Conservation (phyloP, 1,284 basidiomycete genomes). For the Malassezia pachydermatis region DNA sequence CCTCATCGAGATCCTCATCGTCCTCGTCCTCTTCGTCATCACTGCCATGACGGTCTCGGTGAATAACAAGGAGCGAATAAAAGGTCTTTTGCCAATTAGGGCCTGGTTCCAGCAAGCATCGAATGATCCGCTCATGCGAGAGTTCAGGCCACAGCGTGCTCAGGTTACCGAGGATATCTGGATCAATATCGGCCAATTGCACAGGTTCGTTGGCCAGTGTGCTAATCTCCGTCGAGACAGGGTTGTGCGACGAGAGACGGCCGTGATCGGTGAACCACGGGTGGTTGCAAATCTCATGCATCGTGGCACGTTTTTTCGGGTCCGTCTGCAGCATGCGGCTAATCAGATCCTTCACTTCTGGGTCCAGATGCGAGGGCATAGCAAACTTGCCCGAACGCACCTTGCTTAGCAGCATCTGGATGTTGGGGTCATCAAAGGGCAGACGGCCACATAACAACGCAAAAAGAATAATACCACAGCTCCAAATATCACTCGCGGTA, state of each 20-base stretch:
- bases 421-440: constrained; percentile 86
- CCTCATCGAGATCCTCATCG: constrained; percentile 19
- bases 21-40: constrained; percentile 43
- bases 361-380: constrained; percentile 66
- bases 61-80: constrained; percentile 41
- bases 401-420: constrained; percentile 66
- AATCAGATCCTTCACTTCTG: constrained; percentile 71
- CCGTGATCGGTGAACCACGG: constrained; percentile 73
- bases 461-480: constrained; percentile 90
- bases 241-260: constrained; percentile 31
- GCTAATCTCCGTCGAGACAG: constrained; percentile 32
- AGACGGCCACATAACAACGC: constrained; percentile 79
- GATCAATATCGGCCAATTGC: constrained; percentile 57
- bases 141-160: constrained; percentile 67
- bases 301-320: constrained; percentile 70
- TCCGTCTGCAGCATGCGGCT: constrained; percentile 77
- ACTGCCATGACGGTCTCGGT: constrained; percentile 41
- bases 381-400: constrained; percentile 71
- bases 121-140: constrained; percentile 31
- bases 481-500: constrained; percentile 87
- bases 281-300: constrained; percentile 72
- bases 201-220: constrained; percentile 48
- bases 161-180: constrained; percentile 79
- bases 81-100: constrained; percentile 47
- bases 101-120: constrained; percentile 26